Conservation (phyloP, 257 asterid genomes). For the Capsicum rhomboideum region DNA sequence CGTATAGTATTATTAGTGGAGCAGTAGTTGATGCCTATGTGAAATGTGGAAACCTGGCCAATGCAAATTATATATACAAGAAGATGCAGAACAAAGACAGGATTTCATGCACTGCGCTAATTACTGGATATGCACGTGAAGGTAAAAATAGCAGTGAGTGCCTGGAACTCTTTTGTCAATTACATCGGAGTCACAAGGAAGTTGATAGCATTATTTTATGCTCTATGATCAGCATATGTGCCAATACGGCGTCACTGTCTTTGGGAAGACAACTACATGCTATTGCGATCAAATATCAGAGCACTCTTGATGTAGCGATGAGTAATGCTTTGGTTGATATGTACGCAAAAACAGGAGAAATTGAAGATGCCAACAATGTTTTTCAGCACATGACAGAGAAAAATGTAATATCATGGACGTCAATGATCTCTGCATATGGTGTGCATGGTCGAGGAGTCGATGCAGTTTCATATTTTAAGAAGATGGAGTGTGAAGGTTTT, state of each 20-base stretch:
- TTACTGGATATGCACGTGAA: slow-evolving; percentile 39
- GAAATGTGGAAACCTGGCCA: slow-evolving; percentile 32
- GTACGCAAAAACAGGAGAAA: slow-evolving; percentile 57
- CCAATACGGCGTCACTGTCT: slow-evolving; percentile 30
- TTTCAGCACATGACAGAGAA: slow-evolving; percentile 37
- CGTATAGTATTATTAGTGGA: slow-evolving; percentile 22
- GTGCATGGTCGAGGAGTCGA: slow-evolving; percentile 34
- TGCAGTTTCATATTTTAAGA: slow-evolving; percentile 31
- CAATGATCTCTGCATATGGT: slow-evolving; percentile 43
- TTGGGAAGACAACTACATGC: slow-evolving; percentile 44
- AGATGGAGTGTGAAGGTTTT: slow-evolving; percentile 38
- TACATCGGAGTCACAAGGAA: slow-evolving; percentile 11
- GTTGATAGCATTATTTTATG: slow-evolving; percentile 30
- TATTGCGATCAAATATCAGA: slow-evolving; percentile 20
- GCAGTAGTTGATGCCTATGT: slow-evolving; percentile 40
- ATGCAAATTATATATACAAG: slow-evolving; percentile 31
- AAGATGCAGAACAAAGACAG: slow-evolving; percentile 31
- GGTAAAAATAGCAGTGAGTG: slow-evolving; percentile 21
- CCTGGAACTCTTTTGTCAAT: slow-evolving; percentile 24
- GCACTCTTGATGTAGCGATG: slow-evolving; percentile 20
- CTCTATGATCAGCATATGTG: slow-evolving; percentile 44
- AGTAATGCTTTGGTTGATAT: slow-evolving; percentile 47
- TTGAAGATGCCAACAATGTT: slow-evolving; percentile 34
- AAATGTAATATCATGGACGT: slow-evolving; percentile 53
- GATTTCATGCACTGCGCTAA: slow-evolving; percentile 49